Evolutionary conservation across 140 eudicot species (phyloP).

Genomic region (Stevia rebaudiana): DNA sequence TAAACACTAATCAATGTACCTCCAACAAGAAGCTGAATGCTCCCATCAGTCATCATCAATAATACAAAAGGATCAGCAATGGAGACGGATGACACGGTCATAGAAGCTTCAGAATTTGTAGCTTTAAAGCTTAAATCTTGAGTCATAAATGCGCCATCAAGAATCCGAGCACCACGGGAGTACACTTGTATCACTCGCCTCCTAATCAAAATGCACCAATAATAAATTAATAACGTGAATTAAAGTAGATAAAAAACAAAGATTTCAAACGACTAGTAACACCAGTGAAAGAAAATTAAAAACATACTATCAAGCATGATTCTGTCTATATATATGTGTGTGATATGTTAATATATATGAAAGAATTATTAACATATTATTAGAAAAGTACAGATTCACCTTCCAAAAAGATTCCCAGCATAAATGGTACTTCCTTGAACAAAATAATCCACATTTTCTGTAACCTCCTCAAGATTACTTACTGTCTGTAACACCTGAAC

Average conservation of each 20-base stretch:
- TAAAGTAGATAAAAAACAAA: neutral
- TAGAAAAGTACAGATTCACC: slow-evolving; percentile 35
- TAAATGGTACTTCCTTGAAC: slow-evolving; percentile 95
- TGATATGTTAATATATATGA: neutral
- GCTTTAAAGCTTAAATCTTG: slow-evolving; percentile 71
- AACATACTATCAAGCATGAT: neutral
- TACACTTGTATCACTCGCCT: slow-evolving; percentile 86
- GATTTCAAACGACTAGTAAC: neutral
- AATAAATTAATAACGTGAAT: slow-evolving; percentile 4
- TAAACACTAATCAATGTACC: slow-evolving; percentile 40
- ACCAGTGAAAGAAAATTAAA: neutral
- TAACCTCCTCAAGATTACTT: slow-evolving; percentile 91
- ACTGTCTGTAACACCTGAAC: slow-evolving; percentile 83
- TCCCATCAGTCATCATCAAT: slow-evolving; percentile 84
- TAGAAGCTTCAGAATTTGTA: slow-evolving; percentile 51
- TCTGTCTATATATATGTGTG: neutral
- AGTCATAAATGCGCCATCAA: slow-evolving; percentile 94
- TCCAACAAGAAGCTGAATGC: slow-evolving; percentile 96
- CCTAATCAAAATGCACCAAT: slow-evolving; percentile 34
- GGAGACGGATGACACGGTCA: slow-evolving; percentile 80
- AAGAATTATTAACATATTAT: neutral
- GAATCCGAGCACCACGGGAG: slow-evolving; percentile 87
- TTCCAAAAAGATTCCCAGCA: slow-evolving; percentile 92
- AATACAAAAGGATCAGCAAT: slow-evolving; percentile 96
- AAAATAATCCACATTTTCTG: slow-evolving; percentile 88